Conservation (phyloP, 306 rosid species). For the Gastrolobium bilobum region DNA sequence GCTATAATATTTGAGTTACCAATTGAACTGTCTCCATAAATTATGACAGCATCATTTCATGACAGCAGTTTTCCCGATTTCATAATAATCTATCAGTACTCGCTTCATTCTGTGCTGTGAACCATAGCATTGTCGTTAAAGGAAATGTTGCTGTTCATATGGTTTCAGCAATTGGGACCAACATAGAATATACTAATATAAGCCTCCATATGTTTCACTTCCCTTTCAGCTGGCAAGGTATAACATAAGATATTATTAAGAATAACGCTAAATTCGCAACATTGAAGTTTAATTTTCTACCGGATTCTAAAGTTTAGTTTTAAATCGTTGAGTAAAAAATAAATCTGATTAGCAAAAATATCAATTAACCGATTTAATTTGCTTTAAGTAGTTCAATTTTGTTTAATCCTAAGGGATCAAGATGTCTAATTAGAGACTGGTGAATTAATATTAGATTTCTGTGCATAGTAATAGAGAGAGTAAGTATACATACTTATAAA, state of each 20-base stretch:
- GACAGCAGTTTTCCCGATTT: constrained; percentile 13
- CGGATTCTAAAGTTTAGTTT: too few relatives aligned
- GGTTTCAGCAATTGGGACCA: constrained; percentile 23
- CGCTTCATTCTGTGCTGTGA: constrained; percentile 21
- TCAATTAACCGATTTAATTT: too few relatives aligned
- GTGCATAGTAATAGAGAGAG: too few relatives aligned
- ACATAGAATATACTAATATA: constrained; percentile 24
- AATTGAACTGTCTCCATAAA: neutral
- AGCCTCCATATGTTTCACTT: constrained; percentile 1
- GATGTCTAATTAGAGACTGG: too few relatives aligned
- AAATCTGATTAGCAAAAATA: too few relatives aligned
- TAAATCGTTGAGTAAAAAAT: too few relatives aligned
- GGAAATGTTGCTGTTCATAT: neutral
- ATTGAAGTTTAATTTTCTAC: neutral
- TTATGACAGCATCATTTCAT: constrained; percentile 33
- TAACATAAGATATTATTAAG: neutral
- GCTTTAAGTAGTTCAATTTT: too few relatives aligned
- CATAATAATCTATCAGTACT: constrained; percentile 15
- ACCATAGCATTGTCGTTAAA: constrained; percentile 1
- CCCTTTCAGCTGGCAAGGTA: neutral
- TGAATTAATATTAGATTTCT: too few relatives aligned
- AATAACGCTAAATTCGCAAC: neutral
- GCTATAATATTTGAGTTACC: constrained; percentile 2
- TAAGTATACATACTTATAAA: too few relatives aligned
- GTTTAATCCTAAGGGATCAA: too few relatives aligned